A percentile compares a stretch with the other conserved stretches of the same genome.
Evolutionary conservation across 352 stramenopile genomes (phyloP).

Genomic region (Pilasporangium apinafurcum): DNA sequence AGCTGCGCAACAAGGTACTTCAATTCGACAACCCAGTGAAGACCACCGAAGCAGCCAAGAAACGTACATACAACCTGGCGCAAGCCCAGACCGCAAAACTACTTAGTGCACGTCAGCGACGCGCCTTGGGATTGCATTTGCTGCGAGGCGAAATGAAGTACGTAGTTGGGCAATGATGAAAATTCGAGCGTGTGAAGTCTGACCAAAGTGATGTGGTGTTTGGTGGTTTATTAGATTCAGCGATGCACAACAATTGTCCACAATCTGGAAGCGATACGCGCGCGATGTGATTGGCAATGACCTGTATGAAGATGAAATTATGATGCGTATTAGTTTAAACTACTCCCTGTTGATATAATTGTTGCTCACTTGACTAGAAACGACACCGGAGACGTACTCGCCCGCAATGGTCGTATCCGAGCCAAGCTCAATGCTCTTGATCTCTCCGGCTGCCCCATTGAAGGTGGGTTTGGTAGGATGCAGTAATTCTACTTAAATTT

Average conservation of each 20-base stretch:
- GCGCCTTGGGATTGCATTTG: conserved; percentile 47
- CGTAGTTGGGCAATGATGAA: conserved; percentile 1
- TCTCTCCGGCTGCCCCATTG: conserved; percentile 58
- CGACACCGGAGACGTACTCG: conserved; percentile 5
- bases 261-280: conserved; percentile 62
- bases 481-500: too few relatives aligned
- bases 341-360: background rate
- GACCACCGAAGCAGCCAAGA: conserved; percentile 19
- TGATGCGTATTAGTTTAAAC: conserved; percentile 8
- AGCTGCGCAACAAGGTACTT: conserved; percentile 77
- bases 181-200: too few relatives aligned
- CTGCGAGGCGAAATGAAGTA: conserved; percentile 42
- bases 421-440: conserved; percentile 56
- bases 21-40: conserved; percentile 73
- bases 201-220: too few relatives aligned
- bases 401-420: conserved; percentile 22
- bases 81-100: conserved; percentile 47
- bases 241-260: conserved; percentile 51
- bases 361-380: background rate
- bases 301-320: conserved; percentile 14
- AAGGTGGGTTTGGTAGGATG: conserved; percentile 27
- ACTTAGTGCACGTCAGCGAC: conserved; percentile 54
- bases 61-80: conserved; percentile 15
- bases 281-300: conserved; percentile 43
- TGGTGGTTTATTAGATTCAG: too few relatives aligned